These are phyloP conservation scores for Verticillium klebahnii DNA, from an alignment of 2,329 filamentous ascomycete genomes.

Conservation along the genomic window DNA sequence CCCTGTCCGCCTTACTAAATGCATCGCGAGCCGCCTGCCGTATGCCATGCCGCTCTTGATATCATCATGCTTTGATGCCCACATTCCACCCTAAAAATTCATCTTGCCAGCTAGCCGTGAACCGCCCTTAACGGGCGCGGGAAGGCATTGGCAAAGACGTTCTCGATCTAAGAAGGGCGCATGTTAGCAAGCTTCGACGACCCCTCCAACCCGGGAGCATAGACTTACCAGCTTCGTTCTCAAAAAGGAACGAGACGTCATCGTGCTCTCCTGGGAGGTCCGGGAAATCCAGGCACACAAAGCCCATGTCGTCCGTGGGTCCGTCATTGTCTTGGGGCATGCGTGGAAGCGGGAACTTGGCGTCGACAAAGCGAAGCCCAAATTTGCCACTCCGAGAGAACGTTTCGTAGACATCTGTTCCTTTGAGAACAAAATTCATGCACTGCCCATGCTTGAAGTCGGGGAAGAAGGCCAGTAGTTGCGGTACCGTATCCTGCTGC, in stretches of 20 bases:
- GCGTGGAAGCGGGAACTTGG: conserved; percentile 81
- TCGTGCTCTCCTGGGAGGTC: conserved; percentile 91
- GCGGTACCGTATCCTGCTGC: conserved; percentile 67
- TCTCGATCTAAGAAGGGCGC: conserved; percentile 43
- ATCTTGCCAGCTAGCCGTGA: conserved; percentile 27
- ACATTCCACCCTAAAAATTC: neutral
- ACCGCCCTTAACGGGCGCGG: conserved; percentile 50
- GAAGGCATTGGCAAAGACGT: conserved; percentile 44
- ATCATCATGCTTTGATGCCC: neutral
- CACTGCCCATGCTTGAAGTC: conserved; percentile 82
- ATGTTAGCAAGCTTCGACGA: conserved; percentile 15
- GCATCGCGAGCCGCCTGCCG: neutral
- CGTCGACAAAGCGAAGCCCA: conserved; percentile 77
- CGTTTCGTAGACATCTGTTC: conserved; percentile 76
- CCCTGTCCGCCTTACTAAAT: neutral
- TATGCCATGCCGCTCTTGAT: neutral
- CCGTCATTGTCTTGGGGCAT: conserved; percentile 45
- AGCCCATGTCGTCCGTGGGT: conserved; percentile 59
- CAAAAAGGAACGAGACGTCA: conserved; percentile 82
- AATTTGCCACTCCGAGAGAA: conserved; percentile 61
- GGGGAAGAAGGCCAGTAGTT: conserved; percentile 82
- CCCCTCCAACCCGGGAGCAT: neutral
- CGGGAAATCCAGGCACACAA: conserved; percentile 80
- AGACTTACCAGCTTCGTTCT: conserved; percentile 67
- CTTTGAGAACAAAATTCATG: conserved; percentile 84